These are phyloP conservation scores for Cicer chorassanicum DNA, from an alignment of 306 rosid species.

Conservation along the genomic window DNA sequence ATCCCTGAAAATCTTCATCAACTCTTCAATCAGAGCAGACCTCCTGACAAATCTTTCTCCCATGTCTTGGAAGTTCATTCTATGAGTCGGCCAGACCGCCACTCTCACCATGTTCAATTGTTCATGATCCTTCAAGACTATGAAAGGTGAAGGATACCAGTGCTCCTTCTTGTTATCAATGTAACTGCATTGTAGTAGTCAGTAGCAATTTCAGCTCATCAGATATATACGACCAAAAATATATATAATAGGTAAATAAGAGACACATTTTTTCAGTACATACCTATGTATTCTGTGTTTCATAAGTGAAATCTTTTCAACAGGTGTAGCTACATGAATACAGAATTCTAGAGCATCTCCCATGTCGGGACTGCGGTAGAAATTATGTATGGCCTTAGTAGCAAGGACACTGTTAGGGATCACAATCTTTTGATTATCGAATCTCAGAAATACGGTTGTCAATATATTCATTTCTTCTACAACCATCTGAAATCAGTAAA, in stretches of 20 bases:
- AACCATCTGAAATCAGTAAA: constrained; percentile 68
- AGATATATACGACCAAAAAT: constrained; percentile 8
- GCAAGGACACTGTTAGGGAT: constrained; percentile 81
- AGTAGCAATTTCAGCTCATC: background rate
- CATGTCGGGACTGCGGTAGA: constrained; percentile 92
- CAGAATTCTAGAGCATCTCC: constrained; percentile 80
- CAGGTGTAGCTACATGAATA: constrained; percentile 74
- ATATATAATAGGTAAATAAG: background rate
- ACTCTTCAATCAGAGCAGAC: constrained; percentile 72
- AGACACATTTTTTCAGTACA: constrained; percentile 6
- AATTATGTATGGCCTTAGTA: constrained; percentile 71
- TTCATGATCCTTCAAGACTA: constrained; percentile 68
- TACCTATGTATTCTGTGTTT: constrained; percentile 76
- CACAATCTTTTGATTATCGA: constrained; percentile 65
- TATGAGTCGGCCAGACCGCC: constrained; percentile 77
- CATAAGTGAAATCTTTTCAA: constrained; percentile 63
- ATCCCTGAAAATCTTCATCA: constrained; percentile 72
- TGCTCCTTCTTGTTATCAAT: constrained; percentile 84
- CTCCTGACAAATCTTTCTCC: constrained; percentile 80
- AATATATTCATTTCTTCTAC: constrained; percentile 99
- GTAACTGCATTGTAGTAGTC: constrained; percentile 58
- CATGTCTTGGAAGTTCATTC: constrained; percentile 84
- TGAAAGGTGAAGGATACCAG: constrained; percentile 76
- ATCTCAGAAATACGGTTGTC: constrained; percentile 82
- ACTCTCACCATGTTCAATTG: constrained; percentile 56